Base-by-base conservation (phyloP, 805 yeast genomes). In the Candida adriatica region DNA sequence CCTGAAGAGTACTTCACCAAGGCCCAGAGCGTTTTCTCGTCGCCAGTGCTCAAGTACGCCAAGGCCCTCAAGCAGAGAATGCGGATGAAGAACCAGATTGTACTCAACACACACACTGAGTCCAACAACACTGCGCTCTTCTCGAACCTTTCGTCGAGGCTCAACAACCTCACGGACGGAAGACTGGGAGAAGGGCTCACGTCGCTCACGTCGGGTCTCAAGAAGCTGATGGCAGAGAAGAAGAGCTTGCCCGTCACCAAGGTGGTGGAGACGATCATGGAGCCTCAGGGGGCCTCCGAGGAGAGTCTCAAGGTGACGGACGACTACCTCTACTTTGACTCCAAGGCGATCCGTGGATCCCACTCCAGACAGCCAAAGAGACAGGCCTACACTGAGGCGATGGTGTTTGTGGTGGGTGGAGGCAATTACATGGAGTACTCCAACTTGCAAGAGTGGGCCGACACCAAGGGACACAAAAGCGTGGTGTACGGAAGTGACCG, bases 341-440 rank as follows among this genome's bases (percentile, higher is more conserved):
- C 98, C 18, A 78, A 75, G 46, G 61, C 71, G 28, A 78, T 85
- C 3, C 72, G 97, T 43, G 97, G 97, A 4, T 80, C 94, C 6
- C 88, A 81, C 47, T 77, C 95, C 4, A 77, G 81, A 46, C 90
- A 88, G 22, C 96, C 96, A 23, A 81, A 76, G 55, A 75, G 95
- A 51, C 83, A 79, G 44, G 64, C 79, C 8, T 86, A 84, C 55
- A 76, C 75, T 37, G 92, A 86, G 44, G 75, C 94, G 2, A 62
- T 85, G 30, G 95, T 92, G 14, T 92, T 92, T 56, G 85, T 88
- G 31, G 88, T 92, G 34, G 99, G 98, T 16, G 98, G 98, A 21
- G 97, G 97, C 29, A 88, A 85, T 57, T 92, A 87, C 54, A 62
- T 84, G 41, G 99, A 92, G 61, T 92, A 90, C 54, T 94, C 88